Conservation (phyloP, 495 filamentous ascomycete genomes). For the Usnea hakonensis region DNA sequence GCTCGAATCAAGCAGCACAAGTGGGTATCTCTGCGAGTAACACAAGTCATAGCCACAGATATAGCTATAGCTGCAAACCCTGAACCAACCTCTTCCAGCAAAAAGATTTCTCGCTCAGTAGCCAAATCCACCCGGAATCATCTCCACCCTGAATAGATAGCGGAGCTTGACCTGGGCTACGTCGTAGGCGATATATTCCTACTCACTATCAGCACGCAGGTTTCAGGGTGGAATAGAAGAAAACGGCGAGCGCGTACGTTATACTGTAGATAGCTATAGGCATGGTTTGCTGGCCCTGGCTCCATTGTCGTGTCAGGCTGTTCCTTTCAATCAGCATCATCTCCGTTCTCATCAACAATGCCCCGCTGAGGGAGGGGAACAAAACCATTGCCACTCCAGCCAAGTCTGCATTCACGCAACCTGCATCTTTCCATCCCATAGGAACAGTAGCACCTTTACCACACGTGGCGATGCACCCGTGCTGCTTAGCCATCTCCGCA, state of each 20-base stretch:
- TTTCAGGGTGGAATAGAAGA: background rate
- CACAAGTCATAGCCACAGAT: background rate
- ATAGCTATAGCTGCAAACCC: background rate
- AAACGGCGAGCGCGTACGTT: slow-evolving; percentile 22
- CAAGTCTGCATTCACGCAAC: slow-evolving; percentile 50
- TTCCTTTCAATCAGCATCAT: background rate
- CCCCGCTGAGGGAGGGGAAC: background rate
- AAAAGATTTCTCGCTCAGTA: background rate
- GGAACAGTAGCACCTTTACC: slow-evolving; percentile 57
- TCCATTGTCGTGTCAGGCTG: slow-evolving; percentile 18
- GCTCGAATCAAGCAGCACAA: background rate
- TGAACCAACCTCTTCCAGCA: background rate
- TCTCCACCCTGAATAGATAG: slow-evolving; percentile 60
- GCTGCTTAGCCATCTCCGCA: slow-evolving; percentile 49
- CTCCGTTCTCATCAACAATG: no score
- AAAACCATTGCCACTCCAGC: slow-evolving; percentile 56
- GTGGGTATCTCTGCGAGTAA: background rate
- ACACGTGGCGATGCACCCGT: slow-evolving; percentile 55
- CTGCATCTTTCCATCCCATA: slow-evolving; percentile 66
- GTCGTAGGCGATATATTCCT: slow-evolving; percentile 69
- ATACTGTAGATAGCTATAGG: slow-evolving; percentile 23
- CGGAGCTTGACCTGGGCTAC: slow-evolving; percentile 66
- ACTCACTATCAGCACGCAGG: background rate
- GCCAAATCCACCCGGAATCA: background rate
- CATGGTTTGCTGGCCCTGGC: slow-evolving; percentile 12